phyloP scores from a whole-genome alignment of 371 early-diverging fungal species.

The Massospora cicadina region DNA sequence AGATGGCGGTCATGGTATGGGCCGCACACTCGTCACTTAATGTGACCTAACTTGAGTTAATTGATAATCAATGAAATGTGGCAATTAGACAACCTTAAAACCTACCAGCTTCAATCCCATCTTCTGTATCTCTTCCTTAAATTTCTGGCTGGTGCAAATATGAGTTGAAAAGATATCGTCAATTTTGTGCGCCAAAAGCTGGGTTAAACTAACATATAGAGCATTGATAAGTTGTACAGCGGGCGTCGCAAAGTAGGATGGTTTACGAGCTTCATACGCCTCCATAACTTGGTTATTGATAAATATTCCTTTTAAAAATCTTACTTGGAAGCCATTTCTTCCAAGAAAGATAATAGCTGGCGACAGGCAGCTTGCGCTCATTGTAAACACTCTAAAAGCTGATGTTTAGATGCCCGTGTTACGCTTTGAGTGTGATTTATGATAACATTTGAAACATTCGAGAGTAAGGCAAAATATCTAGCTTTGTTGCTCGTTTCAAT shows the following conservation, averaged over 20 bases:
- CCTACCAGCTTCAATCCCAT: slow-evolving; percentile 59
- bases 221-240: slow-evolving; percentile 87
- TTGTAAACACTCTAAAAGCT: too few relatives aligned
- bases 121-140: slow-evolving; percentile 45
- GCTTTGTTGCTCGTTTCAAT: too few relatives aligned
- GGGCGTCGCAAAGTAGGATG: slow-evolving; percentile 94
- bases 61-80: too few relatives aligned
- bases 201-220: slow-evolving; percentile 63
- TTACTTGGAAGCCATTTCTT: slow-evolving; percentile 69
- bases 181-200: slow-evolving; percentile 42
- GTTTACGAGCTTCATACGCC: slow-evolving; percentile 78
- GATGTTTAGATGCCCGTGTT: too few relatives aligned
- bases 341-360: slow-evolving; percentile 64
- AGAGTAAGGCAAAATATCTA: too few relatives aligned
- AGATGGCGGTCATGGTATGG: slow-evolving; percentile 85
- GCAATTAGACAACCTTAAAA: background rate
- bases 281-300: slow-evolving; percentile 47
- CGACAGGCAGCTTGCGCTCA: slow-evolving; percentile 47
- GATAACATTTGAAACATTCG: too few relatives aligned
- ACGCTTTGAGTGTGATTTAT: too few relatives aligned
- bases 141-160: slow-evolving; percentile 40
- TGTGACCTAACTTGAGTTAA: slow-evolving; percentile 32
- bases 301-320: slow-evolving; percentile 17
- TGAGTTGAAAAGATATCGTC: slow-evolving; percentile 52
- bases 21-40: slow-evolving; percentile 46